Base-by-base conservation (phyloP, 2,329 filamentous ascomycete species). In the Chaetoscypha palmicola region DNA sequence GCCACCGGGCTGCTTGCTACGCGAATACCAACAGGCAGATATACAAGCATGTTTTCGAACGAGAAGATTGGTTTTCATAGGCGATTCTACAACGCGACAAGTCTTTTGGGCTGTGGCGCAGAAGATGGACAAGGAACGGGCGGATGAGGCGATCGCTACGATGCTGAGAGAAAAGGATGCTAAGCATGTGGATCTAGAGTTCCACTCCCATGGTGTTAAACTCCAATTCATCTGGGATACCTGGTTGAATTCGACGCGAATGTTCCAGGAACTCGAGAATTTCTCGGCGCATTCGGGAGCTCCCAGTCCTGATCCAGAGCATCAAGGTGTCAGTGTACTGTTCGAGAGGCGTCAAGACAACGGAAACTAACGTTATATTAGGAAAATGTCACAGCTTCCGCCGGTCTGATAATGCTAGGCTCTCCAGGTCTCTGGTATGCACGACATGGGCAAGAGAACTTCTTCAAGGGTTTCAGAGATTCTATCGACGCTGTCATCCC, bases 181-280 rank as follows among this genome's bases (percentile, higher is more conserved):
- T 48, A 56, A 58, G 11, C 71, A 74, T 49, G 54, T 58, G 12
- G 66, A 76, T 57, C 57, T 73, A 5, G 60, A 64, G 3, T 68
- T 73, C 43, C 59, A 62, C 4, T 65, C 66, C 1, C 64, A 64
- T 11, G 67, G 66, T n/a, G 65, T 76, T 2, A 66, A 58, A 21
- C 52, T 81, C 20, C 64, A 74, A 36, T 81, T 79, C 49, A 59
- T 79, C 9, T 83, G 77, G 76, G 78, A 83, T 58, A 79, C 79
- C 0, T 80, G 67, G 62, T 64, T 82, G 19, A 76, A 82, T 57
- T 68, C 70, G 21, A 68, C 70, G 0, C 53, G 54, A 7, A 54
- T 74, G 21, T 56, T 65, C 19, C 55, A 62, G 11, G 66, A 72
- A 37, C 52, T 78, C 32, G 55, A 59, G 21, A 55, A 56, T 2